These are phyloP conservation scores for Stagonosporopsis vannaccii DNA, from an alignment of 2,329 filamentous ascomycete species.

Conservation along the genomic window DNA sequence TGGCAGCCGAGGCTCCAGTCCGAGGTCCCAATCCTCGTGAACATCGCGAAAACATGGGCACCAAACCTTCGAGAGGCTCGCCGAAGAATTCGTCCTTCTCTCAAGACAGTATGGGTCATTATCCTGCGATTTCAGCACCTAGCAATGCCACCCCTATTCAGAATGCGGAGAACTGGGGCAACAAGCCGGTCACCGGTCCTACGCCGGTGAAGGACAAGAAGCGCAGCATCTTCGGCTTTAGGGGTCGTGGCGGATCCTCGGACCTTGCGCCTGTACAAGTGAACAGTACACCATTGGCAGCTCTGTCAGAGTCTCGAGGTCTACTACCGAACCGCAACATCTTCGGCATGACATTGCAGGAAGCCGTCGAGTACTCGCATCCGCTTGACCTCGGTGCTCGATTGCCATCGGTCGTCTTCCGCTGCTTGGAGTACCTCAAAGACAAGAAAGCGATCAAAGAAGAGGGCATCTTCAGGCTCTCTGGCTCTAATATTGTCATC, in stretches of 20 bases:
- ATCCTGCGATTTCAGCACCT: constrained; percentile 76
- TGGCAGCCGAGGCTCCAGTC: constrained; percentile 65
- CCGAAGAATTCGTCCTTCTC: constrained; percentile 47
- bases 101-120: constrained; percentile 37
- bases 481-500: constrained; percentile 95
- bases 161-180: constrained; percentile 85
- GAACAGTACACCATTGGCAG: constrained; percentile 23
- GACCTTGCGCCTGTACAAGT: constrained; percentile 59
- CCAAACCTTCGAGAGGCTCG: constrained; percentile 33
- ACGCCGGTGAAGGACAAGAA: constrained; percentile 82
- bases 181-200: constrained; percentile 64
- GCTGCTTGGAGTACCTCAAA: constrained; percentile 92
- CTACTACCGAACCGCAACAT: constrained; percentile 63
- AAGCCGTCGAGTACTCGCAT: constrained; percentile 83
- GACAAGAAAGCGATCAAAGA: constrained; percentile 81
- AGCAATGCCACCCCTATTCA: constrained; percentile 86
- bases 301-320: constrained; percentile 31
- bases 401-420: constrained; percentile 90
- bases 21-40: constrained; percentile 52
- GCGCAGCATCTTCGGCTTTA: constrained; percentile 70
- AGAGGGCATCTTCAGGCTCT: constrained; percentile 95
- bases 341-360: constrained; percentile 84
- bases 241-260: constrained; percentile 72
- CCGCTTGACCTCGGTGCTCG: constrained; percentile 76
- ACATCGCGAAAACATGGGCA: constrained; percentile 35